Evolutionary conservation across 192 early-diverging fungal species (phyloP).

Genomic region (Backusella sp.): DNA sequence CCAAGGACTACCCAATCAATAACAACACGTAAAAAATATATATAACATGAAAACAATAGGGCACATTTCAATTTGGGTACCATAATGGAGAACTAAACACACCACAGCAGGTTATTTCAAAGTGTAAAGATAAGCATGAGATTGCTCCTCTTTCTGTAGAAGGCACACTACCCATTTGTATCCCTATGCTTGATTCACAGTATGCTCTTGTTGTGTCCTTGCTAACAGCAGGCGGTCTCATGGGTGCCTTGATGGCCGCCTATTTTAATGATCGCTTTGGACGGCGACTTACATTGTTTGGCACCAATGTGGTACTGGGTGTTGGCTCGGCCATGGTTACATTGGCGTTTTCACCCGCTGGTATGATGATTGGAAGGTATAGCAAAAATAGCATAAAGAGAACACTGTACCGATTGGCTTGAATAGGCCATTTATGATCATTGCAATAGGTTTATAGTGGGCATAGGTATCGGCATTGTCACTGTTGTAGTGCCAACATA

Average conservation of each 20-base stretch:
- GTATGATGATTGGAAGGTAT: conserved; percentile 58
- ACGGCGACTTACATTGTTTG: conserved; percentile 62
- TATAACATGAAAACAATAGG: conserved; percentile 1
- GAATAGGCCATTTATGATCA: too few species aligned
- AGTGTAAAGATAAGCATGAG: conserved; percentile 24
- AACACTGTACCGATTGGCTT: too few species aligned
- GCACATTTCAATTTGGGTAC: conserved; percentile 58
- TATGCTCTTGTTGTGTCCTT: conserved; percentile 60
- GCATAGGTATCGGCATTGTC: conserved; percentile 74
- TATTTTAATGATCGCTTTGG: conserved; percentile 65
- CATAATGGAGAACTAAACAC: conserved; percentile 61
- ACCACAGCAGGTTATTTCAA: conserved; percentile 52
- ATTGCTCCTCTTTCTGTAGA: not conserved
- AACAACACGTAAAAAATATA: not conserved
- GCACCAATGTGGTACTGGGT: conserved; percentile 64
- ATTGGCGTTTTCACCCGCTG: conserved; percentile 46
- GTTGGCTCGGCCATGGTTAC: conserved; percentile 62
- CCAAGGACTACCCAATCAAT: not conserved
- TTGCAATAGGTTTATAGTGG: conserved; percentile 51
- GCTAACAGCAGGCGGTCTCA: conserved; percentile 69
- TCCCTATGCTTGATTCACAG: conserved; percentile 62
- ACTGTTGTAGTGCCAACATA: conserved; percentile 81
- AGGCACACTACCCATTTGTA: conserved; percentile 55
- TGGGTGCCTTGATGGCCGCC: conserved; percentile 72
- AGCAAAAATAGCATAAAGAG: too few species aligned